These are phyloP conservation scores for Fusarium graminum DNA, from an alignment of 2,329 filamentous ascomycete genomes.

Conservation along the genomic window DNA sequence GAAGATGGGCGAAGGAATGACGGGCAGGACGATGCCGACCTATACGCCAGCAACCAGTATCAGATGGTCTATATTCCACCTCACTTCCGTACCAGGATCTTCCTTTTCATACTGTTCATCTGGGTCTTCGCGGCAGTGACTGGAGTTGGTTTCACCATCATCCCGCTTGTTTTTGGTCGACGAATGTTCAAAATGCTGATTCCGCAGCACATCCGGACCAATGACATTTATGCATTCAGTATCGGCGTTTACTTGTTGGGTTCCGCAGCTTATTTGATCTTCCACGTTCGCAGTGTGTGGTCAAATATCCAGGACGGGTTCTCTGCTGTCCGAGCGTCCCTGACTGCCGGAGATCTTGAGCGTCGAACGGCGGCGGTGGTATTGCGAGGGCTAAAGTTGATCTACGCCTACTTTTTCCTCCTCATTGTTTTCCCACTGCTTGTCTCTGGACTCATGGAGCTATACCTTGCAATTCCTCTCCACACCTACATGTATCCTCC, in stretches of 20 bases:
- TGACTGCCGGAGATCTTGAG: conserved; percentile 42
- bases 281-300: conserved; percentile 63
- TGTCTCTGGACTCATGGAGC: conserved; percentile 83
- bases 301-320: conserved; percentile 52
- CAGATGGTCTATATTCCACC: conserved; percentile 86
- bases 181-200: conserved; percentile 80
- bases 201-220: conserved; percentile 79
- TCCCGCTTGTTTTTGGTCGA: conserved; percentile 88
- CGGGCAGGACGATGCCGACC: conserved; percentile 64
- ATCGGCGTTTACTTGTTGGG: conserved; percentile 88
- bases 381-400: conserved; percentile 61
- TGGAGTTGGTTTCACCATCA: conserved; percentile 85
- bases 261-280: conserved; percentile 71
- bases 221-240: conserved; percentile 97
- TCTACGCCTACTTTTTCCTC: conserved; percentile 82
- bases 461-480: conserved; percentile 89
- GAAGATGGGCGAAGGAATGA: conserved; percentile 72
- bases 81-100: conserved; percentile 82
- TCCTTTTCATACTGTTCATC: conserved; percentile 87
- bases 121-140: conserved; percentile 94
- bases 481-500: conserved; percentile 78
- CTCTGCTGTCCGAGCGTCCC: conserved; percentile 38
- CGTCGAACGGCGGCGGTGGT: conserved; percentile 48
- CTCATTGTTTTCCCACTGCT: conserved; percentile 84
- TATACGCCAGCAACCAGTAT: conserved; percentile 72